Conservation (phyloP, 148 eudicot species). For the Gaultheria prostrata region DNA sequence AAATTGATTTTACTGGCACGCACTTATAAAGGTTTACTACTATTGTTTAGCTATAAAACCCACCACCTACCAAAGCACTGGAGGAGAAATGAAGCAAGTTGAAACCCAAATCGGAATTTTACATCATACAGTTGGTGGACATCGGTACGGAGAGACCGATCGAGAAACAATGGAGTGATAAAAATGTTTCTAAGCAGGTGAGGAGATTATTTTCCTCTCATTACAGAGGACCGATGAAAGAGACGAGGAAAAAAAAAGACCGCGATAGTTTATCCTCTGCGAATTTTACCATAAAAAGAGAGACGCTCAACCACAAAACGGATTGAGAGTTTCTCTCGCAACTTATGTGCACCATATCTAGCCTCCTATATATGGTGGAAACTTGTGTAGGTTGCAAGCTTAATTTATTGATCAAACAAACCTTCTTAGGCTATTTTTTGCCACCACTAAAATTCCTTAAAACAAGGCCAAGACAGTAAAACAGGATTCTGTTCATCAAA, state of each 20-base stretch:
- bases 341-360: not conserved
- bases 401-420: no score
- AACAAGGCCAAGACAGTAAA: conserved; percentile 9
- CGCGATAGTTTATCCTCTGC: no score
- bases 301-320: no score
- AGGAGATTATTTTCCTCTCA: no score
- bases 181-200: no score
- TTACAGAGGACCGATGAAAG: not conserved
- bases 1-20: not conserved
- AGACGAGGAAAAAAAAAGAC: no score
- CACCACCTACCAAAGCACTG: not conserved
- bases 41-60: not conserved
- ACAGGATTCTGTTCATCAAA: not conserved
- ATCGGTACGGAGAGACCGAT: no score
- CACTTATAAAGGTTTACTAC: not conserved
- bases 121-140: no score
- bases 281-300: no score
- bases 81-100: not conserved
- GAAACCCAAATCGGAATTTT: no score
- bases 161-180: no score
- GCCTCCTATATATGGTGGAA: not conserved
- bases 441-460: not conserved
- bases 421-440: not conserved
- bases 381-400: no score
- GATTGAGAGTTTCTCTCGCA: not conserved